These are phyloP conservation scores for Amanita pallidorosea DNA, from an alignment of 768 basidiomycete genomes.

Conservation along the genomic window DNA sequence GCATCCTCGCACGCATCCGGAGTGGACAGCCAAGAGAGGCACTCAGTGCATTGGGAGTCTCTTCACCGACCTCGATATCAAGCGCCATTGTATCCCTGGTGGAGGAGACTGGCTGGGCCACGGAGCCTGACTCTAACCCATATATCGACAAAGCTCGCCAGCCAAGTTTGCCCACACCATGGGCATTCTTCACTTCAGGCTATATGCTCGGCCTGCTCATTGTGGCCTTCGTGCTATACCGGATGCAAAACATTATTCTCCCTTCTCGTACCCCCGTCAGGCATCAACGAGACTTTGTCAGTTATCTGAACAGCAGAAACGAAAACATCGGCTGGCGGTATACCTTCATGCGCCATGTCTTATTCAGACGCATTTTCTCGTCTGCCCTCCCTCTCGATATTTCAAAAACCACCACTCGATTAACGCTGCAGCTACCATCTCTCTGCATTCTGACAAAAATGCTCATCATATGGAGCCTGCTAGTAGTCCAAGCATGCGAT, in stretches of 20 bases:
- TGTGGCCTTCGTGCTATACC: conserved; percentile 61
- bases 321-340: conserved; percentile 7
- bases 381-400: conserved; percentile 56
- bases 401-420: conserved; percentile 45
- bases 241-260: conserved; percentile 70
- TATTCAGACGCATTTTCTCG: conserved; percentile 19
- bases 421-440: conserved; percentile 51
- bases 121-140: not conserved
- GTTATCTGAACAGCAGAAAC: not conserved
- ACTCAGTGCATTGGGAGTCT: not conserved
- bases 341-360: conserved; percentile 11
- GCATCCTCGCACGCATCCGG: conserved; percentile 1
- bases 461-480: conserved; percentile 44
- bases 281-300: conserved; percentile 1
- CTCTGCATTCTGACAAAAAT: conserved; percentile 49
- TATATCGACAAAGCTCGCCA: conserved; percentile 2
- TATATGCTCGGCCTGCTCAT: conserved; percentile 59
- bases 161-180: conserved; percentile 42
- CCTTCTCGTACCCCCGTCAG: conserved; percentile 36
- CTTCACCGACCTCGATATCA: not conserved
- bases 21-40: not conserved
- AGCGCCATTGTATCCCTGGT: conserved; percentile 2
- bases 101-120: not conserved
- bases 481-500: conserved; percentile 47
- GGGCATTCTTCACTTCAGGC: conserved; percentile 64